These are phyloP conservation scores for Leccinum brunneo-olivaceum DNA, from an alignment of 1,284 basidiomycete species.

Conservation along the genomic window DNA sequence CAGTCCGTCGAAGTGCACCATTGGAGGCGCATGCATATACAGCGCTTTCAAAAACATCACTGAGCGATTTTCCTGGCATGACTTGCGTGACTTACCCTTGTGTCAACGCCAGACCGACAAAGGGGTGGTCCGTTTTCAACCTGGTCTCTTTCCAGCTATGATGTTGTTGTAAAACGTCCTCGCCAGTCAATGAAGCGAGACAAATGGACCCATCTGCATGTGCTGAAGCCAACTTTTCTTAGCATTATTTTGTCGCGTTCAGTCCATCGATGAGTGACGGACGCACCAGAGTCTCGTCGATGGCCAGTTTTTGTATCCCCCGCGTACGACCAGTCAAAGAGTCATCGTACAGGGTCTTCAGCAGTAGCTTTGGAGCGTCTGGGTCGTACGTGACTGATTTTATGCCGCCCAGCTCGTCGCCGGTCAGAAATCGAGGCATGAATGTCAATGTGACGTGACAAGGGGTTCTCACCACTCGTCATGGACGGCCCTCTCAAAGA, in stretches of 20 bases:
- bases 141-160: slow-evolving; percentile 60
- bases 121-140: slow-evolving; percentile 45
- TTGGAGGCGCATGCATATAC: slow-evolving; percentile 67
- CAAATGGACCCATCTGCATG: slow-evolving; percentile 50
- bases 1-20: slow-evolving; percentile 55
- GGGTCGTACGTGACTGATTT: slow-evolving; percentile 48
- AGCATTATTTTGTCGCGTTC: slow-evolving; percentile 21
- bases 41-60: slow-evolving; percentile 11
- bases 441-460: slow-evolving; percentile 23
- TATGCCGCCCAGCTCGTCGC: slow-evolving; percentile 69
- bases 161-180: slow-evolving; percentile 34
- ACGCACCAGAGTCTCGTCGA: slow-evolving; percentile 37
- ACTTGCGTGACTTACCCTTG: slow-evolving; percentile 27
- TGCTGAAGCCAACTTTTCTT: slow-evolving; percentile 57
- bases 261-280: slow-evolving; percentile 1
- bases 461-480: slow-evolving; percentile 3
- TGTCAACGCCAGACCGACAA: slow-evolving; percentile 51
- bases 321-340: slow-evolving; percentile 26
- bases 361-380: slow-evolving; percentile 26
- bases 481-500: slow-evolving; percentile 75
- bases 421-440: slow-evolving; percentile 63
- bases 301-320: slow-evolving; percentile 35
- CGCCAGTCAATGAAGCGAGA: slow-evolving; percentile 37
- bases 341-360: slow-evolving; percentile 34
- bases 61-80: slow-evolving; percentile 8